Base-by-base conservation (phyloP, 2,329 filamentous ascomycete genomes). In the Paracoccidioides brasiliensis region DNA sequence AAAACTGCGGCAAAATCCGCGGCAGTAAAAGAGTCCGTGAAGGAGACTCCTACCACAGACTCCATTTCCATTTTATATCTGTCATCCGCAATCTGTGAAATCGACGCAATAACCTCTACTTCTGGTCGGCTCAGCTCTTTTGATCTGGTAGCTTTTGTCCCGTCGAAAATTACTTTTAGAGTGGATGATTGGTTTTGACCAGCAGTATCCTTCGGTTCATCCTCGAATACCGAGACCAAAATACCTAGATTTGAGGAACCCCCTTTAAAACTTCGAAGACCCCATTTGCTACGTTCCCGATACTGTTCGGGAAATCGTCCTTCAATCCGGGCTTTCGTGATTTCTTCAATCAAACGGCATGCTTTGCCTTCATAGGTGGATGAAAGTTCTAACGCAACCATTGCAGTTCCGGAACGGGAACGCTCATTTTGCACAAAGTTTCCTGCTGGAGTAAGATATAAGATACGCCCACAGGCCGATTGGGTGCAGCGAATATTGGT, bases 281-380 rank as follows among this genome's bases (percentile, higher is more conserved):
- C 86, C 90, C 89, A 96, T 62, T 80, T 82, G 14, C 83, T 78
- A 57, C 85, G 81, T 68, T 95, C 89, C 57, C 90, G 82, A 72
- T 95, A 88, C n/a, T 75, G 69, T 67, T 95, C 90, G 0, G 86
- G 75, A 64, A 94, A 95, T 9, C 90, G 81, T 5, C 84, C 86
- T 70, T 96, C 91, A 12, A 96, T 82, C 60, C 85, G 83, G 7
- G 90, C 90, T 71, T 91, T 94, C 50, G 84, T 82, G 10, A 96
- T 78, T 60, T 97, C 93, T 70, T 97, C 91, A 33, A 83, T 82
- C 70, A 88, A 84, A 58, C 85, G 87, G 15, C 77, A 74, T 1
- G 86, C 88, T 67, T 84, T 90, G 32, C 83, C 84, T 66, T 95
- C 87, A 63, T 91, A 91, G 6, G 80, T 73, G 53, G 88, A 87